A percentile compares a stretch with the other conserved stretches of the same genome.
Evolutionary conservation across 140 eudicot species (phyloP).

Genomic region (Ambrosia hybrid): DNA sequence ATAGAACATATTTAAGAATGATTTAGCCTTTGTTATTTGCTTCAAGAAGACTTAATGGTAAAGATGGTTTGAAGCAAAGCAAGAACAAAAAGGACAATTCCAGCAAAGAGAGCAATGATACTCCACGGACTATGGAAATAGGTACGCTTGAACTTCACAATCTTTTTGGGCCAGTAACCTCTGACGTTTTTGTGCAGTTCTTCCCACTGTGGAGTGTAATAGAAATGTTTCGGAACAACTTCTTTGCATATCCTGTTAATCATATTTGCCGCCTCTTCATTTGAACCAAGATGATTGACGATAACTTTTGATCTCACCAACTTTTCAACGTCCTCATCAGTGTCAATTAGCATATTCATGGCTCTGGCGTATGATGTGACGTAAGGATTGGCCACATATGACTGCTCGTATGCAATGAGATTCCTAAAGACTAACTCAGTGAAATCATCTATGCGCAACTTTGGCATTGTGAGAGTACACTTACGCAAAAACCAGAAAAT

Average conservation of each 20-base stretch:
- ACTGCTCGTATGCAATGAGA: slow-evolving; percentile 3
- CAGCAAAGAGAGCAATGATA: slow-evolving; percentile 2
- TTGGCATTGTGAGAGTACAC: neutral
- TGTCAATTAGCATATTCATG: neutral
- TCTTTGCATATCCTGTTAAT: neutral
- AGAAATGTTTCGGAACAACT: neutral
- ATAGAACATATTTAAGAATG: too few species aligned
- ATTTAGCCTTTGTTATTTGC: neutral
- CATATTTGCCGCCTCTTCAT: slow-evolving; percentile 6
- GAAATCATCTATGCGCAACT: neutral
- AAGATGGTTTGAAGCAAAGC: neutral
- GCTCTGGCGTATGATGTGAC: neutral
- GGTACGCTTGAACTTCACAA: neutral
- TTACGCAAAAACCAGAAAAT: neutral
- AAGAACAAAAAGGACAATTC: neutral
- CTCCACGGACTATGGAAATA: slow-evolving; percentile 1
- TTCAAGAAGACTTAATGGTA: neutral
- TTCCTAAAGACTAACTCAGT: neutral
- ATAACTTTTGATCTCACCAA: neutral
- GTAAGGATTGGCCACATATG: neutral
- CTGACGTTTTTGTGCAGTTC: neutral
- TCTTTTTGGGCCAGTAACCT: neutral
- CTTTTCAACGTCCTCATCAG: neutral
- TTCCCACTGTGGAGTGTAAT: neutral
- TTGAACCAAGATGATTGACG: neutral